Base-by-base conservation (phyloP, 768 basidiomycete species). In the Jaapia argillacea region DNA sequence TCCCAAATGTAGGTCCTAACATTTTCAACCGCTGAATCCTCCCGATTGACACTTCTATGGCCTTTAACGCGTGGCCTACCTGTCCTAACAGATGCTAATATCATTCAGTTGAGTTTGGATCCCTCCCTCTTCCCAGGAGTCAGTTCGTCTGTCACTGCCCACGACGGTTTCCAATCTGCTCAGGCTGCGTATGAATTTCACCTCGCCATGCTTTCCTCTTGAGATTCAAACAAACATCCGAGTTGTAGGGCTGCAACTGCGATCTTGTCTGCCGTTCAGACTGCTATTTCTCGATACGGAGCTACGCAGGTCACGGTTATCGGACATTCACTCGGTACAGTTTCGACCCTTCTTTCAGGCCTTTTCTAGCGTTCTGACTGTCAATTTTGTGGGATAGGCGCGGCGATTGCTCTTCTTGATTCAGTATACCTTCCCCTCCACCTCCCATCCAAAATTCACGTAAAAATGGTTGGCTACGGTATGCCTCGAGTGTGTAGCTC, bases 71-170 rank as follows among this genome's bases (percentile, higher is more conserved):
- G 31, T 33, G 68, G 72, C 24, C 6, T 58, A 20, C 42, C 69
- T 4, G 47, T 61, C 31, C 47, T 75, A 26, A 71, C 70, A 0
- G 76, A 79, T 46, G 55, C 45, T 0, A 53, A 71, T 44, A 51
- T 75, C 47, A 45, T 66, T 47, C 51, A 65, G 43, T 45, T 46
- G 3, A 48, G 37, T 3, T 51, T 74, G 36, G 42, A 70, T 45
- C n/a, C 68, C 0, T 49, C 60, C 1, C 62, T 75, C 7, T 79
- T 79, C 60, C 75, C 75, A 0, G 74, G 74, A 2, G 40, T 79
- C 5, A 53, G 54, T 35, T 63, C 67, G 4, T 42, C 50, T 6
- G 58, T 78, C 2, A 7, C 63, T 47, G 65, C 62, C 3, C 77
- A 79, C 46, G 46, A 44, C 23, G 77, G 77, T 1, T 79, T 79